Percentiles rank a stretch among this genome's conserved stretches.
Evolutionary conservation across 768 basidiomycete species (phyloP).

Genomic region (Strobilomyces confusus): DNA sequence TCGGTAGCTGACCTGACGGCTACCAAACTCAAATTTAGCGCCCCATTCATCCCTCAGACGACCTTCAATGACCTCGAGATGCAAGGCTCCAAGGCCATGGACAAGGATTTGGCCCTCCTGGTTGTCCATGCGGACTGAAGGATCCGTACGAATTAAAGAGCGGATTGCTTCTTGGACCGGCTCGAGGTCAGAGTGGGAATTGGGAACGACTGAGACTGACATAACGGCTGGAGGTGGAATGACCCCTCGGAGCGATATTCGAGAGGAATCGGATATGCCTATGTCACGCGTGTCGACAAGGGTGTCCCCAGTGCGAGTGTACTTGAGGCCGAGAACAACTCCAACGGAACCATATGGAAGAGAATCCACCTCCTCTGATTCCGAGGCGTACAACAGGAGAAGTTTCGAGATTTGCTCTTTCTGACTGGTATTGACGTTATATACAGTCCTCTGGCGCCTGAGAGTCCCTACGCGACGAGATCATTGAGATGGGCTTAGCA

Average conservation of each 20-base stretch:
- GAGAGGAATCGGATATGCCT: constrained; percentile 31
- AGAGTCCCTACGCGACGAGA: constrained; percentile 48
- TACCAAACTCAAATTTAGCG: constrained; percentile 71
- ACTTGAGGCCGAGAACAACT: constrained; percentile 75
- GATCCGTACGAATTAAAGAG: constrained; percentile 77
- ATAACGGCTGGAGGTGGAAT: constrained; percentile 80
- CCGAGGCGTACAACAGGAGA: constrained; percentile 72
- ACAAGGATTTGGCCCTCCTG: constrained; percentile 83
- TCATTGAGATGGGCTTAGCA: background rate
- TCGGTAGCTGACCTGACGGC: constrained; percentile 75
- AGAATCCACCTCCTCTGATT: constrained; percentile 71
- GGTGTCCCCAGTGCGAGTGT: constrained; percentile 87
- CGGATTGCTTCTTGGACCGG: constrained; percentile 74
- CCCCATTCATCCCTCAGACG: constrained; percentile 78
- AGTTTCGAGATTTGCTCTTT: constrained; percentile 74
- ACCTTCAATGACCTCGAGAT: constrained; percentile 87
- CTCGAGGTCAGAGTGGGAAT: constrained; percentile 72
- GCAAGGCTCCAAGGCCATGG: constrained; percentile 80
- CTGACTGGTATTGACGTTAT: constrained; percentile 65
- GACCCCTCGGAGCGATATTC: constrained; percentile 55
- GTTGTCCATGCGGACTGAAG: constrained; percentile 75
- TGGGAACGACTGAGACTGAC: constrained; percentile 77
- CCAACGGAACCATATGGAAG: constrained; percentile 82
- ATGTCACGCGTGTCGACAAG: constrained; percentile 52
- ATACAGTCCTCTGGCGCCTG: constrained; percentile 53